Evolutionary conservation across 1,139 yeast species (phyloP).

Genomic region (Nakaseomyces sp.): DNA sequence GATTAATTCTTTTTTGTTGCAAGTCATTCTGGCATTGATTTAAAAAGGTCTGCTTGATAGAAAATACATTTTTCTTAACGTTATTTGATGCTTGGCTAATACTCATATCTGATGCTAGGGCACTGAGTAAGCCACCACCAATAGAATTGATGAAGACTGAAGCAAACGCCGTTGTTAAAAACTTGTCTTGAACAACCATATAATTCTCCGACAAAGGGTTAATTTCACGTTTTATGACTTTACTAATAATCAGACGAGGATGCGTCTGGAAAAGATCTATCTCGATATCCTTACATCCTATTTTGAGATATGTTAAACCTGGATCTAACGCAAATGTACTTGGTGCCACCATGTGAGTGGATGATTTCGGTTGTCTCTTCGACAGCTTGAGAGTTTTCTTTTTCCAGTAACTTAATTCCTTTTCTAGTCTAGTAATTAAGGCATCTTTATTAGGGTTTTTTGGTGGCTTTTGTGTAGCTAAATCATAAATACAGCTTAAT

Average conservation of each 20-base stretch:
- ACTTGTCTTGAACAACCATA: slow-evolving; percentile 5
- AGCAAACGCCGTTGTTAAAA: neutral
- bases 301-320: neutral
- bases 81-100: slow-evolving; percentile 17
- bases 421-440: slow-evolving; percentile 23
- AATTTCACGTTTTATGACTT: slow-evolving; percentile 6
- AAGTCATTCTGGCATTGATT: slow-evolving; percentile 16
- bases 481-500: slow-evolving; percentile 27
- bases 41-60: slow-evolving; percentile 18
- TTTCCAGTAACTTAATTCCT: slow-evolving; percentile 29
- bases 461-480: slow-evolving; percentile 27
- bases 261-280: slow-evolving; percentile 3
- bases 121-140: slow-evolving; percentile 8
- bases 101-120: slow-evolving; percentile 17
- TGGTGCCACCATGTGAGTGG: slow-evolving; percentile 6
- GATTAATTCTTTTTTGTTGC: slow-evolving; percentile 18
- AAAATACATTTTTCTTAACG: slow-evolving; percentile 16
- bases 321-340: slow-evolving; percentile 8
- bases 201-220: slow-evolving; percentile 6
- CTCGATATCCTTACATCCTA: neutral
- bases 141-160: slow-evolving; percentile 5
- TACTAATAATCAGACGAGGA: slow-evolving; percentile 6
- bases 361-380: slow-evolving; percentile 10
- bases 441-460: slow-evolving; percentile 29
- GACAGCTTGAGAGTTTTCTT: slow-evolving; percentile 19